Conservation (phyloP, 768 basidiomycete genomes). For the Cubamyces sp. region DNA sequence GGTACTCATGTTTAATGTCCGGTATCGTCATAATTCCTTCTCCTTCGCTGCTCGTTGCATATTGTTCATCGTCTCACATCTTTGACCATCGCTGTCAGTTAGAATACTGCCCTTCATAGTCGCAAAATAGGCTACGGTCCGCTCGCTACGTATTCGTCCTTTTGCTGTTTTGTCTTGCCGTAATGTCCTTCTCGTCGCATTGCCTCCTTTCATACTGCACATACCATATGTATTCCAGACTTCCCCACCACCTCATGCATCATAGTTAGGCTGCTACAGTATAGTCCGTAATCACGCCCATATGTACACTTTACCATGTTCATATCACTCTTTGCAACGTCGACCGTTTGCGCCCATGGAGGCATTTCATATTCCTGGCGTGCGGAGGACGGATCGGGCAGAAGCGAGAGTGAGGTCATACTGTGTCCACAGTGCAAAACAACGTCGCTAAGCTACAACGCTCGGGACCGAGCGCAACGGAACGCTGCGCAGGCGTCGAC, state of each 20-base stretch:
- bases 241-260: constrained; percentile 23
- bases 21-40: constrained; percentile 22
- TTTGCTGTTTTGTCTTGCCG: constrained; percentile 24
- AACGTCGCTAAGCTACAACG: constrained; percentile 10
- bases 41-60: constrained; percentile 21
- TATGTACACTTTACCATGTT: constrained; percentile 24
- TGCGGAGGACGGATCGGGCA: not conserved
- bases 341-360: constrained; percentile 22
- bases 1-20: constrained; percentile 26
- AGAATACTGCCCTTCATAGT: constrained; percentile 27
- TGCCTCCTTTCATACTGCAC: constrained; percentile 24
- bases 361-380: constrained; percentile 2
- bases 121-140: constrained; percentile 27
- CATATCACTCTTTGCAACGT: constrained; percentile 20
- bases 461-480: constrained; percentile 11
- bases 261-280: constrained; percentile 24
- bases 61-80: constrained; percentile 15
- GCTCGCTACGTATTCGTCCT: constrained; percentile 24
- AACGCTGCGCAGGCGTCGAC: constrained; percentile 6
- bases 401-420: constrained; percentile 4
- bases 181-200: constrained; percentile 20
- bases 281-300: constrained; percentile 24
- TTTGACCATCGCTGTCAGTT: constrained; percentile 22
- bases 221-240: constrained; percentile 28
- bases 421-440: constrained; percentile 13